Base-by-base conservation (phyloP, 495 filamentous ascomycete genomes). In the Cercophora samala region DNA sequence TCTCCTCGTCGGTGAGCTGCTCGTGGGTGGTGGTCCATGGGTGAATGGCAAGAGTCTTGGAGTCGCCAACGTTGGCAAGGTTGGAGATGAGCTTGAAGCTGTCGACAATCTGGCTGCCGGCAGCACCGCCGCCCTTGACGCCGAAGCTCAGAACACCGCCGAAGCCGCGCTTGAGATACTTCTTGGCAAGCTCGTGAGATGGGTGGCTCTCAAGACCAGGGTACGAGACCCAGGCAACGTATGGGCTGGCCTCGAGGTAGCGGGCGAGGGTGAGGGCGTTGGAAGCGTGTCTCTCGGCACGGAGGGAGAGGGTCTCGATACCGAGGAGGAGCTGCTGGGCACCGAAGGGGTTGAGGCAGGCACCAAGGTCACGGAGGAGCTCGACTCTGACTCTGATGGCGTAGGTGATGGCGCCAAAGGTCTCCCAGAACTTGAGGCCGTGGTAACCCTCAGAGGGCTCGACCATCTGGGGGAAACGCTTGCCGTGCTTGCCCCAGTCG, bases 21-120 rank as follows among this genome's bases (percentile, higher is more conserved):
- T 97, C 92, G 77, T 99, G 95, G 11, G 95, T 99, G 19, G 95
- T 98, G 5, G 89, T 90, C 92, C 92, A 95, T 3, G 95, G 95
- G 78, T 99, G 96, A 68, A 99, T 97, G 19, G 94, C 94, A 60
- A 99, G 84, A 21, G 95, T 99, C 85, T 96, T 96, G 52, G 91
- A 90, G 69, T 89, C 87, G 63, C 87, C 87, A 26, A 89, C 87
- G 70, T 93, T 93, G 62, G 90, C 90, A 71, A 99, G 82, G 76
- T 97, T 96, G 18, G 93, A 96, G 68, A 97, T 92, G 69, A 99
- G 79, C 84, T 97, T 96, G 82, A 99, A 94, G 69, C 88, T 88
- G 81, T 99, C 95, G 63, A 97, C 95, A 53, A 99, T 86, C 74
- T 92, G 87, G 72, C 87, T 89, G 67, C 95, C 94, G 53, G 90